Evolutionary conservation across 768 basidiomycete species (phyloP).

Genomic region (Amanita rimosa): DNA sequence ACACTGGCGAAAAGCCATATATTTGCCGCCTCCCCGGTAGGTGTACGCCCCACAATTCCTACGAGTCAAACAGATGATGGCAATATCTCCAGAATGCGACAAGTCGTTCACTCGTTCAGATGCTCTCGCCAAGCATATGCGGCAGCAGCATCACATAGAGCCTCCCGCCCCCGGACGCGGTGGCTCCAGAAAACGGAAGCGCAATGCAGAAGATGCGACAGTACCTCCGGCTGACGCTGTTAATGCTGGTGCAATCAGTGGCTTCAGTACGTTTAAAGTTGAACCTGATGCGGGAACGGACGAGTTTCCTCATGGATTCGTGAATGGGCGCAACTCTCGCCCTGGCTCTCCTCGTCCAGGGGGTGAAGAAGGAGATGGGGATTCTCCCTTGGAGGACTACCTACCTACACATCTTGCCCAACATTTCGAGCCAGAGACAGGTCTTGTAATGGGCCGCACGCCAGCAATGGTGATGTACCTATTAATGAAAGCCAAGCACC

Average conservation of each 20-base stretch:
- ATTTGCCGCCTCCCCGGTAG: conserved; percentile 70
- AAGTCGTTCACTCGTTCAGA: conserved; percentile 94
- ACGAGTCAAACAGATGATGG: conserved; percentile 6
- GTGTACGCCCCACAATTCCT: conserved; percentile 12
- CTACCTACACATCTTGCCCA: conserved; percentile 44
- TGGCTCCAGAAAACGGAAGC: conserved; percentile 61
- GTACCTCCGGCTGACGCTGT: conserved; percentile 16
- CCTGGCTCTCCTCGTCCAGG: conserved; percentile 12
- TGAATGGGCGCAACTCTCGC: conserved; percentile 14
- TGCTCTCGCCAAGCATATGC: conserved; percentile 87
- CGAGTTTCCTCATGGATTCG: conserved; percentile 18
- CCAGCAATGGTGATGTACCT: conserved; percentile 62
- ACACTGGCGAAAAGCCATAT: conserved; percentile 93
- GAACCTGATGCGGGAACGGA: conserved; percentile 37
- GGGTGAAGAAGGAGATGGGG: conserved; percentile 26
- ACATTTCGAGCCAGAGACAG: conserved; percentile 44
- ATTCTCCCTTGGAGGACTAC: conserved; percentile 27
- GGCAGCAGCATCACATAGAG: conserved; percentile 72
- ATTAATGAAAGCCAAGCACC: conserved; percentile 67
- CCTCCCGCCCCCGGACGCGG: conserved; percentile 67
- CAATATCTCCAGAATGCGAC: conserved; percentile 61
- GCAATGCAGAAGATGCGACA: conserved; percentile 29
- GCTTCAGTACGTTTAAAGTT: conserved; percentile 55
- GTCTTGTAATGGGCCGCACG: conserved; percentile 58
- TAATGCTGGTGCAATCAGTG: conserved; percentile 14